phyloP scores from a whole-genome alignment of 257 asterid species.

The Paraleonurus japonicus region DNA sequence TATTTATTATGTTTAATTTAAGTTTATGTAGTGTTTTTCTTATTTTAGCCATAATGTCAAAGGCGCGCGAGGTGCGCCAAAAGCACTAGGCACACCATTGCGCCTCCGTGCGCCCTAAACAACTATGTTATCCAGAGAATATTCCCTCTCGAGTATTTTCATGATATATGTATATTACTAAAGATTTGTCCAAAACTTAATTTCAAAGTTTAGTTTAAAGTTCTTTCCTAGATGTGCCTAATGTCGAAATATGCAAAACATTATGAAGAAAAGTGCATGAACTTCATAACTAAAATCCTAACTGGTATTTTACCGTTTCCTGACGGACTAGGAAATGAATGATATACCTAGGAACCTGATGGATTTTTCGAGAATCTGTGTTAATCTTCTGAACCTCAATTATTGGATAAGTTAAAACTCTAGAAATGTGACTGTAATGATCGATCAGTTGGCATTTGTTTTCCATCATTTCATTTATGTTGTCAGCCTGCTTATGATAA shows the following conservation, averaged over 20 bases:
- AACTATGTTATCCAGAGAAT: no score
- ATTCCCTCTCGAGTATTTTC: background rate
- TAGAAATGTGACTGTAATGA: background rate
- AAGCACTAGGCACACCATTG: no score
- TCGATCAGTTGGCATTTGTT: background rate
- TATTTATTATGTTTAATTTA: no score
- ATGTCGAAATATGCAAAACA: background rate
- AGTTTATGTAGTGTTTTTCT: no score
- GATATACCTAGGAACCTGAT: background rate
- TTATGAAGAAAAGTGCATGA: background rate
- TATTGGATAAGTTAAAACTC: background rate
- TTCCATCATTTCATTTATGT: background rate
- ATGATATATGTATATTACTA: background rate
- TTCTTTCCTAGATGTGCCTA: background rate
- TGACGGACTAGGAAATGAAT: background rate
- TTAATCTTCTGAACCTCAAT: background rate
- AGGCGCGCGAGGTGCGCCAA: no score
- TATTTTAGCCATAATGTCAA: no score
- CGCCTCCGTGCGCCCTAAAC: no score
- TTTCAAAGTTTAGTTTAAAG: background rate
- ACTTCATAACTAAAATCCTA: background rate
- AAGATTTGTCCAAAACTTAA: background rate
- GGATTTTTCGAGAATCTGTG: background rate
- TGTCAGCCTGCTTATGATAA: background rate
- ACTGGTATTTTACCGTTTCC: background rate